Base-by-base conservation (phyloP, 225 moss, liverwort and hornwort species). In the Neckera pumila region DNA sequence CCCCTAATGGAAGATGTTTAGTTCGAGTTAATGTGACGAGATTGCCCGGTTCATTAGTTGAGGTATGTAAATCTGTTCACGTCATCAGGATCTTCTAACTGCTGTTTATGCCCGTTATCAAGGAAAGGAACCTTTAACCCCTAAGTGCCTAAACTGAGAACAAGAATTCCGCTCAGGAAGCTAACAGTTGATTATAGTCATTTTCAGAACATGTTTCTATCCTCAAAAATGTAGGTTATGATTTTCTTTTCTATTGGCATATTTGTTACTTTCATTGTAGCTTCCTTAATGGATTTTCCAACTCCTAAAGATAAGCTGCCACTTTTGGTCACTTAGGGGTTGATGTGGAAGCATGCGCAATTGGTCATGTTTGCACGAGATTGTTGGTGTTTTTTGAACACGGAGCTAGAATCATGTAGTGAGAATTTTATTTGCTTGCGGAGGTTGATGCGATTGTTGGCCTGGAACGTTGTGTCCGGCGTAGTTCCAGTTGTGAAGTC, bases 1-100 rank as follows among this genome's bases (percentile, higher is more conserved):
- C 95, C 25, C 92, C 98, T 8, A 99, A 96, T 90, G 97, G 96
- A n/a, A 92, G 96, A 89, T 96, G 96, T 87, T 89, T 90, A 7
- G 93, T 99, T 56, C 94, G 96, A 83, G 98, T 97, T 62, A 72
- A 92, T 79, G 95, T 97, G 57, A 93, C 93, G 21, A 94, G 96
- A 65, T 84, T 99, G 81, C 96, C 98, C 17, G 89, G 94, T 76
- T 84, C 95, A 31, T 87, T 95, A 69, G 81, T 85, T 60, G 91
- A 94, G 94, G 94, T 94, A 84, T 67, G 89, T 82, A 67, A 63
- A 65, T 88, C 63, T 72, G 38, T 79, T 74, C 59, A 74, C 22
- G 27, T 36, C 65, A n/a, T 81, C 19, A 20, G 53, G 51, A 47
- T 54, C 25, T 51, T 43, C 26, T 56, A 47, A 61, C 86, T 78